Evolutionary conservation across 768 basidiomycete genomes (phyloP).

Genomic region (Boletellus emodensis): DNA sequence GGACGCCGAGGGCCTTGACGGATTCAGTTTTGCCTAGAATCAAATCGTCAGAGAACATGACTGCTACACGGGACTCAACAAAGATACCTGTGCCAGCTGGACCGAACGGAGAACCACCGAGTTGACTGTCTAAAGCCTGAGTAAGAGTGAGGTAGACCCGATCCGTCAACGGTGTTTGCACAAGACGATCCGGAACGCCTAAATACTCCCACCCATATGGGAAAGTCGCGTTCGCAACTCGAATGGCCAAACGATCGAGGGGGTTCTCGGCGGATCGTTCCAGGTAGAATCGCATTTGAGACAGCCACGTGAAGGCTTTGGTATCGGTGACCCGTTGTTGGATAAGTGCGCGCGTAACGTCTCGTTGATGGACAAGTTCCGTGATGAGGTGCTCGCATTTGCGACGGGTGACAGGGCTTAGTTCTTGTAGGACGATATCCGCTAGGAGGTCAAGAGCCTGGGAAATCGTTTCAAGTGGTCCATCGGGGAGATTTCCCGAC

Average conservation of each 20-base stretch:
- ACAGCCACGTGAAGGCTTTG: slow-evolving; percentile 87
- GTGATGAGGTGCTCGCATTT: slow-evolving; percentile 99
- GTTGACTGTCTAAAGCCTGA: slow-evolving; percentile 90
- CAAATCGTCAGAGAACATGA: slow-evolving; percentile 2
- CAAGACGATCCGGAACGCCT: slow-evolving; percentile 93
- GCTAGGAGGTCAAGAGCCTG: slow-evolving; percentile 93
- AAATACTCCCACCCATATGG: slow-evolving; percentile 99
- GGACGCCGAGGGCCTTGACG: slow-evolving; percentile 96
- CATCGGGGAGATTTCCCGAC: slow-evolving; percentile 50
- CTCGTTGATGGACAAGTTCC: slow-evolving; percentile 96
- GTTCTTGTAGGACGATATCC: slow-evolving; percentile 90
- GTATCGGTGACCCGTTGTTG: slow-evolving; percentile 58
- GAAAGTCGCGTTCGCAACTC: slow-evolving; percentile 88
- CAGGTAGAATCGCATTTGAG: slow-evolving; percentile 98
- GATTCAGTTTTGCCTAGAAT: slow-evolving; percentile 92
- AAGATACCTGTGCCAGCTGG: slow-evolving; percentile 89
- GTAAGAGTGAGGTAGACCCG: slow-evolving; percentile 95
- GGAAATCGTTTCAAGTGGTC: slow-evolving; percentile 66
- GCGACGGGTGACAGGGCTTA: slow-evolving; percentile 84
- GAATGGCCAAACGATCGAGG: slow-evolving; percentile 74
- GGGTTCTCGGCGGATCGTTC: slow-evolving; percentile 68
- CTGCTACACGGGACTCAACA: background rate
- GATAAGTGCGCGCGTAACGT: slow-evolving; percentile 82
- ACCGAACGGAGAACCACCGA: slow-evolving; percentile 97
- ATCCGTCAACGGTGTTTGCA: slow-evolving; percentile 97